Percentiles rank a stretch among this genome's conserved stretches.
phyloP scores from a whole-genome alignment of 1,284 basidiomycete species.

The Heterobasidion parviporum region DNA sequence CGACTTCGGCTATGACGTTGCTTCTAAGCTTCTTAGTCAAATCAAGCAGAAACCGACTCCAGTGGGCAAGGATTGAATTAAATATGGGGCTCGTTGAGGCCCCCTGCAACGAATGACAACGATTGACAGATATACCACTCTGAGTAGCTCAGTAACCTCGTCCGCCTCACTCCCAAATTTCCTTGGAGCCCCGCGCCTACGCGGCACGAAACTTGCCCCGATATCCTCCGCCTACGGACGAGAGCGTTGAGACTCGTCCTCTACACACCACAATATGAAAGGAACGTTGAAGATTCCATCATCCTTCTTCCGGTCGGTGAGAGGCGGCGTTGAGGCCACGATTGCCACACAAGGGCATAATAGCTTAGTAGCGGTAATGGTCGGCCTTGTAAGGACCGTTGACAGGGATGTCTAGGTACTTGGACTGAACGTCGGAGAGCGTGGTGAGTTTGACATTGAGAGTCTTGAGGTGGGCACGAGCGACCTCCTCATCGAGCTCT shows the following conservation, averaged over 20 bases:
- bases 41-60: too few species aligned
- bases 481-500: constrained; percentile 98
- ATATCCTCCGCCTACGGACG: constrained; percentile 10
- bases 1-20: too few species aligned
- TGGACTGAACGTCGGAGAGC: constrained; percentile 73
- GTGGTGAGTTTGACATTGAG: constrained; percentile 92
- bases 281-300: constrained; percentile 58
- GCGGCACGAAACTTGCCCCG: background rate
- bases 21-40: too few species aligned
- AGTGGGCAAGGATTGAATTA: background rate
- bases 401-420: constrained; percentile 88
- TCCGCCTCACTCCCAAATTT: background rate
- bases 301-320: constrained; percentile 25
- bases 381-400: constrained; percentile 90
- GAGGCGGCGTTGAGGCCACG: constrained; percentile 74
- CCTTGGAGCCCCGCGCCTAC: background rate
- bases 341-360: constrained; percentile 14
- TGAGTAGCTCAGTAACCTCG: background rate
- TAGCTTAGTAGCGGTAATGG: constrained; percentile 63
- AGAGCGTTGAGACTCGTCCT: constrained; percentile 24
- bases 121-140: background rate
- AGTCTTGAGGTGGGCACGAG: constrained; percentile 87
- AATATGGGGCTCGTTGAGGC: constrained; percentile 30
- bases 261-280: constrained; percentile 10
- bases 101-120: constrained; percentile 11